Evolutionary conservation across 352 stramenopile genomes (phyloP), one percentile per base, ranked within the genome.

Genomic region (Phytophthora tentaculata): DNA sequence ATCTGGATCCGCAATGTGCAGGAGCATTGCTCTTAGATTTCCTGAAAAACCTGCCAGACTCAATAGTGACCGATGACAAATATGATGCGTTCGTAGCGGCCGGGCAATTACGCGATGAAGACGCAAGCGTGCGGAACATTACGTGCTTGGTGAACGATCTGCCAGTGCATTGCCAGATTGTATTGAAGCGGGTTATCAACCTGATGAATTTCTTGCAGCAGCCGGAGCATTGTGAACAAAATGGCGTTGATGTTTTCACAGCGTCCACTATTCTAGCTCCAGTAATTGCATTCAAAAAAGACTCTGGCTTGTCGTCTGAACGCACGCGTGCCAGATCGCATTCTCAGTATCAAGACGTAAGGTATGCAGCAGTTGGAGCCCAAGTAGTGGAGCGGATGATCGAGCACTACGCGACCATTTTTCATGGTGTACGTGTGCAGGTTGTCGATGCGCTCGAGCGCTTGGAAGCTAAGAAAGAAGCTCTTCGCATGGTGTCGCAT

Each of bases 381-480:
- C 83, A 92, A 53, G 79, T 95, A 22, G 77, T 95, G 16, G 86
- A 95, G 61, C 66, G 81, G 17, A 91, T 95, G 80, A 90, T 95
- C 41, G 53, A 83, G 43, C 80, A 95, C 66, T 84, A 92, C 29
- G 76, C 88, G 10, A 73, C 72, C 5, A 94, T 95, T 57, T 95
- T 95, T 57, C 76, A 94, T 53, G 73, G 80, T 43, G 74, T 96
- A 2, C 81, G 84, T 8, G 61, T 85, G 14, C 78, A 83, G 50
- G 76, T 94, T 23, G 83, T 80, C 16, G 85, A 93, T 57, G 84
- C 86, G 13, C 63, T 89, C 9, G 73, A 90, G 54, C 73, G 83
- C 17, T 58, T 94, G 16, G 76, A 94, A 19, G 58, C 75, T 0
- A 92, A 91, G 66, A 91, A 91, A 53, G 61, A 86, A 52, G 73